These are phyloP conservation scores for Tylopilus sp. DNA, from an alignment of 1,284 basidiomycete genomes.

Conservation along the genomic window DNA sequence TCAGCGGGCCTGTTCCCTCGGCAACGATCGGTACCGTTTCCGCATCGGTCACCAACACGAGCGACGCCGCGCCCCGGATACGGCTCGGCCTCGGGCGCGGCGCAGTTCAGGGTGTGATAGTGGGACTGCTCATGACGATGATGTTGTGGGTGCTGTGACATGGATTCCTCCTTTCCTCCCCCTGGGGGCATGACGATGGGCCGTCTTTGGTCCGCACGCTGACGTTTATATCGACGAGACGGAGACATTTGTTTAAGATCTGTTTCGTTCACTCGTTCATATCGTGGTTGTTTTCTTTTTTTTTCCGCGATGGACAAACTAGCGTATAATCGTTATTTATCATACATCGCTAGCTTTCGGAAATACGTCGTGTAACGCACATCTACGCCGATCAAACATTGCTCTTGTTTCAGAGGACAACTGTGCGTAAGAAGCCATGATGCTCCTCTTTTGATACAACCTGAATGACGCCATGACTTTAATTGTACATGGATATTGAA, in stretches of 20 bases:
- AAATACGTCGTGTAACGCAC: too few relatives aligned
- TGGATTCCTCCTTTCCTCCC: too few relatives aligned
- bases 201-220: neutral
- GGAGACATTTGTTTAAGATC: too few relatives aligned
- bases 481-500: neutral
- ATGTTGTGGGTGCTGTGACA: slow-evolving; percentile 1
- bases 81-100: neutral
- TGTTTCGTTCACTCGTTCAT: neutral
- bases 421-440: too few relatives aligned
- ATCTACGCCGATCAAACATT: too few relatives aligned
- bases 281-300: too few relatives aligned
- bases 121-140: neutral
- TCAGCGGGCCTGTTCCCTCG: slow-evolving; percentile 27
- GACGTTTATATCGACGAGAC: neutral
- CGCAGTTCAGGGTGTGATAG: neutral
- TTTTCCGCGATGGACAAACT: too few relatives aligned
- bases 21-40: slow-evolving; percentile 34
- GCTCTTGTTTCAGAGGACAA: too few relatives aligned
- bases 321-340: too few relatives aligned
- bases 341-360: too few relatives aligned
- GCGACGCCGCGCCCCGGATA: neutral
- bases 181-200: neutral
- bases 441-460: too few relatives aligned
- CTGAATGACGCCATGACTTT: too few relatives aligned
- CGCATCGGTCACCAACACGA: slow-evolving; percentile 18